Conservation (phyloP, 202 grass and related monocot genomes). For the Cymbopogon flexuosus region DNA sequence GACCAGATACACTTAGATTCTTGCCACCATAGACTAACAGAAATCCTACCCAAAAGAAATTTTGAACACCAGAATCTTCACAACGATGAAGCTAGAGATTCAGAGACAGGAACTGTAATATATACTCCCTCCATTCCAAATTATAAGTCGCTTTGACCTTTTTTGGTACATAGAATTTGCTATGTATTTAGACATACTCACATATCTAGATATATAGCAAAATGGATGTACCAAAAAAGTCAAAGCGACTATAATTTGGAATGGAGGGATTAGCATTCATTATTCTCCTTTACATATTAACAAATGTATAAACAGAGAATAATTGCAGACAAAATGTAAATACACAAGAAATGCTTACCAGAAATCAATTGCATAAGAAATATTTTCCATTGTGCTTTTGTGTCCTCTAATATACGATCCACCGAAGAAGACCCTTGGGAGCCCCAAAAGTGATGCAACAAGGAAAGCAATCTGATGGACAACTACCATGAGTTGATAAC, state of each 20-base stretch:
- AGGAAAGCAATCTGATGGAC: conserved; percentile 74
- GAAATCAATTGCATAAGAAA: conserved; percentile 91
- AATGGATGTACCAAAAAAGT: too few relatives aligned
- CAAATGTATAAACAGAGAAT: background rate
- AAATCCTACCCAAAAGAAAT: conserved; percentile 8
- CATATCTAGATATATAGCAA: too few relatives aligned
- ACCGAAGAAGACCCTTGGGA: conserved; percentile 88
- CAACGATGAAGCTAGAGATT: background rate
- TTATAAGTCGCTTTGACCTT: too few relatives aligned
- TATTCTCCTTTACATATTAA: background rate
- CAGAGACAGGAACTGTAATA: conserved; percentile 6
- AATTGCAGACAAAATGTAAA: background rate
- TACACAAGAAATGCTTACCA: conserved; percentile 46
- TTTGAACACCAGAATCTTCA: background rate
- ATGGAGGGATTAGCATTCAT: background rate
- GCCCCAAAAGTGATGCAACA: conserved; percentile 86
- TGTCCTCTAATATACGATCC: conserved; percentile 97
- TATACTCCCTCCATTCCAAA: background rate
- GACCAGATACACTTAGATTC: conserved; percentile 33
- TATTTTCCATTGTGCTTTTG: conserved; percentile 91
- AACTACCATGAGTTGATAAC: conserved; percentile 5
- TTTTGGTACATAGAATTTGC: too few relatives aligned
- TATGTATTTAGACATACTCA: too few relatives aligned
- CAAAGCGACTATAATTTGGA: too few relatives aligned
- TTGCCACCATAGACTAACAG: conserved; percentile 9